Conservation (phyloP, 2,329 filamentous ascomycete species). For the Fusarium sp. region DNA sequence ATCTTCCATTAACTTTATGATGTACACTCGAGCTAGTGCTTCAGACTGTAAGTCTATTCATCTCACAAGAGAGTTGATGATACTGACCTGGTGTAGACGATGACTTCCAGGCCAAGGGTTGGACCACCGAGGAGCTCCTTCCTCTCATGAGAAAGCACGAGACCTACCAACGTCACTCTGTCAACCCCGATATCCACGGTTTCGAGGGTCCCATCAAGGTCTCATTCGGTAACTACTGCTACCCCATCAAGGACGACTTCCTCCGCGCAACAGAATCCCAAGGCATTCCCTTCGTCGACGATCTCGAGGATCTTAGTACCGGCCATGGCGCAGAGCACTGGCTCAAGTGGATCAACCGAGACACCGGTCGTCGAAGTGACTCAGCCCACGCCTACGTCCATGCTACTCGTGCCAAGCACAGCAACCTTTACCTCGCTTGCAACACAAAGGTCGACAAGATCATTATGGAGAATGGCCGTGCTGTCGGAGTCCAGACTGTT, state of each 20-base stretch:
- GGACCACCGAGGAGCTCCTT: constrained; percentile 79
- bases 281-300: constrained; percentile 78
- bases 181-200: constrained; percentile 76
- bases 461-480: constrained; percentile 76
- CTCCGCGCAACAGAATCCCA: constrained; percentile 77
- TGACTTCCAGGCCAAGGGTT: constrained; percentile 83
- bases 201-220: constrained; percentile 86
- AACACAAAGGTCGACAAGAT: constrained; percentile 85
- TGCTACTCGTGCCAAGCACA: constrained; percentile 75
- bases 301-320: constrained; percentile 77
- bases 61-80: fast-evolving
- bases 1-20: constrained; percentile 83
- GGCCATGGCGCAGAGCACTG: constrained; percentile 81
- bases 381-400: constrained; percentile 83
- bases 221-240: constrained; percentile 83
- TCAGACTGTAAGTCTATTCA: constrained; percentile 32
- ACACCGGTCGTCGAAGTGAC: constrained; percentile 71
- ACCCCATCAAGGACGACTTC: constrained; percentile 86
- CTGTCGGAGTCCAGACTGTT: constrained; percentile 77
- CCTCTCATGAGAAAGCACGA: constrained; percentile 85
- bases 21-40: constrained; percentile 52
- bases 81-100: constrained; percentile 54
- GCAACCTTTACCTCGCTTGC: constrained; percentile 76
- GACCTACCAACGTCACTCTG: constrained; percentile 75
- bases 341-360: constrained; percentile 86